Conservation (phyloP, 2,329 filamentous ascomycete genomes). For the Colletotrichum viniferum region DNA sequence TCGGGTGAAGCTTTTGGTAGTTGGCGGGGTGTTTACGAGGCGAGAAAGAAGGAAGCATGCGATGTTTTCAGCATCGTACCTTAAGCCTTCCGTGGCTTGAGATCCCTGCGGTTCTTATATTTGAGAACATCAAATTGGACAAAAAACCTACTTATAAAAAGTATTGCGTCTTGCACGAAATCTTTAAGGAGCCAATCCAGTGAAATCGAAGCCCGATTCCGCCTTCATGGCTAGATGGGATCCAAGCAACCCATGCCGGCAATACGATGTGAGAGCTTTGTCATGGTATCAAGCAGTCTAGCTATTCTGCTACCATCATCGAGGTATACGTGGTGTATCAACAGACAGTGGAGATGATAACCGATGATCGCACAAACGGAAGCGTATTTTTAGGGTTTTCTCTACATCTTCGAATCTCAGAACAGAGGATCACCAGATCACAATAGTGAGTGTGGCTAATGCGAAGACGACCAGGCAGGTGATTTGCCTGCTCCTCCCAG, state of each 20-base stretch:
- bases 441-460: too few relatives aligned
- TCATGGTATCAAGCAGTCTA: background rate
- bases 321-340: background rate
- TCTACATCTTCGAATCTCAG: too few relatives aligned
- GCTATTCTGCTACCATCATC: background rate
- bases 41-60: background rate
- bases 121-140: background rate
- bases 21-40: background rate
- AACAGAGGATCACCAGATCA: too few relatives aligned
- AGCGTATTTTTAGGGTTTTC: too few relatives aligned
- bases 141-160: background rate
- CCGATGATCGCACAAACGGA: background rate
- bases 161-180: background rate
- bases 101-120: background rate
- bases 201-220: too few relatives aligned
- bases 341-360: background rate
- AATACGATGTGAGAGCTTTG: background rate
- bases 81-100: background rate
- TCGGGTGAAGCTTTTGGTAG: background rate
- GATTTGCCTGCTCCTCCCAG: too few relatives aligned
- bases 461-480: too few relatives aligned
- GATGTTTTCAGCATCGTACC: background rate
- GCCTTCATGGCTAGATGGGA: too few relatives aligned
- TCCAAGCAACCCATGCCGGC: background rate
- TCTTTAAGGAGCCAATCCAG: background rate